A percentile compares a stretch with the other conserved stretches of the same genome.
Evolutionary conservation across 1,284 basidiomycete species (phyloP).

Genomic region (Ganoderma multipileum): DNA sequence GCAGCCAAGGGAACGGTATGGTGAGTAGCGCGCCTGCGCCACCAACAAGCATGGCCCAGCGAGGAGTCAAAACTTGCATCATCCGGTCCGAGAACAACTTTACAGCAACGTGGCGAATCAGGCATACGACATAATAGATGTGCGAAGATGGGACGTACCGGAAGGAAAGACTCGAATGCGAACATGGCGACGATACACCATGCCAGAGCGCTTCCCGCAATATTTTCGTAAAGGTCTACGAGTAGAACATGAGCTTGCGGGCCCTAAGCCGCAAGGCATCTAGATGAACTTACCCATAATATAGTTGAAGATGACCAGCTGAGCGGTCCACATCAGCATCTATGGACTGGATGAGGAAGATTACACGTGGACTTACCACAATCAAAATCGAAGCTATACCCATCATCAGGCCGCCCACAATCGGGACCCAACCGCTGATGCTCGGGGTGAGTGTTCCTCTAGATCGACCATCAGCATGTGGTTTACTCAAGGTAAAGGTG

Average conservation of each 20-base stretch:
- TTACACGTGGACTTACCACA: neutral
- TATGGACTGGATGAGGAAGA: neutral
- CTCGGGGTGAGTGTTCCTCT: neutral
- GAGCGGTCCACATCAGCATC: neutral
- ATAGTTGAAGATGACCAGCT: slow-evolving; percentile 4
- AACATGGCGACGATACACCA: neutral
- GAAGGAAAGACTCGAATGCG: neutral
- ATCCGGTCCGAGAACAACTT: neutral
- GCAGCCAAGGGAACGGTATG: neutral
- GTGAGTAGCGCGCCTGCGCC: neutral
- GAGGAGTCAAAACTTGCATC: neutral
- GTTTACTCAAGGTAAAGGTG: neutral
- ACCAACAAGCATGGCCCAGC: neutral
- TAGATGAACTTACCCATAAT: neutral
- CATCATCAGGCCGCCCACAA: neutral
- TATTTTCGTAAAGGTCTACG: neutral
- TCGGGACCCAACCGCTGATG: neutral
- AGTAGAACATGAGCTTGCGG: neutral
- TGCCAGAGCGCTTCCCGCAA: neutral
- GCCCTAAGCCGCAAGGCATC: neutral
- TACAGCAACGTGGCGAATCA: neutral
- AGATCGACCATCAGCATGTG: neutral
- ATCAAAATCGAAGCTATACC: neutral
- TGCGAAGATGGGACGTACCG: neutral
- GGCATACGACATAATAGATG: neutral